Conservation (phyloP, 2,329 filamentous ascomycete species). For the Calcarisporium arbuscula region DNA sequence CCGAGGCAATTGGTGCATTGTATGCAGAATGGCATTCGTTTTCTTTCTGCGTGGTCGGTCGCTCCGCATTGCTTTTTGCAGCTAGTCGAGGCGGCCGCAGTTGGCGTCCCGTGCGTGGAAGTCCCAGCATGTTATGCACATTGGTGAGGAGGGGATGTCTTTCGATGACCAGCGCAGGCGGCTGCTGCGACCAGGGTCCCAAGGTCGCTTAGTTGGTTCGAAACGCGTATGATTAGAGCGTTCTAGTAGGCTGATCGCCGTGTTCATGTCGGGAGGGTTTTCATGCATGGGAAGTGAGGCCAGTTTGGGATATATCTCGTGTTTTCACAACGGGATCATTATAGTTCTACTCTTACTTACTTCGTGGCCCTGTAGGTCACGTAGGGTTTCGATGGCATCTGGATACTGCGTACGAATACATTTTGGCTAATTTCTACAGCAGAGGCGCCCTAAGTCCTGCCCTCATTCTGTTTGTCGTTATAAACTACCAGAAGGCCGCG, state of each 20-base stretch:
- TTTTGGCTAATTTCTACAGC: conserved; percentile 10
- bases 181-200: conserved; percentile 3
- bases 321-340: conserved; percentile 3
- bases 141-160: not conserved
- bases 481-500: conserved; percentile 7
- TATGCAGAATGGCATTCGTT: conserved; percentile 5
- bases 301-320: conserved; percentile 6
- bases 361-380: conserved; percentile 7
- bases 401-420: conserved; percentile 9
- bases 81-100: conserved; percentile 1
- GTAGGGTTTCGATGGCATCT: conserved; percentile 8
- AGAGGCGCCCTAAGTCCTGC: conserved; percentile 5
- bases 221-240: conserved; percentile 10
- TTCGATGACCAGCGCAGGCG: not conserved
- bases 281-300: conserved; percentile 4
- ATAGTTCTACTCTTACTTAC: no score
- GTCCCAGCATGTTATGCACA: conserved; percentile 4
- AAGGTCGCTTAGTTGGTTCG: conserved; percentile 10
- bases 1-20: conserved; percentile 8
- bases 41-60: conserved; percentile 4
- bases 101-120: conserved; percentile 1
- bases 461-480: conserved; percentile 9
- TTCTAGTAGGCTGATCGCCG: conserved; percentile 8
- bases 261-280: conserved; percentile 1
- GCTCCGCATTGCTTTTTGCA: conserved; percentile 10